These are phyloP conservation scores for Colletotrichum scovillei DNA, from an alignment of 2,329 filamentous ascomycete genomes.

Conservation along the genomic window DNA sequence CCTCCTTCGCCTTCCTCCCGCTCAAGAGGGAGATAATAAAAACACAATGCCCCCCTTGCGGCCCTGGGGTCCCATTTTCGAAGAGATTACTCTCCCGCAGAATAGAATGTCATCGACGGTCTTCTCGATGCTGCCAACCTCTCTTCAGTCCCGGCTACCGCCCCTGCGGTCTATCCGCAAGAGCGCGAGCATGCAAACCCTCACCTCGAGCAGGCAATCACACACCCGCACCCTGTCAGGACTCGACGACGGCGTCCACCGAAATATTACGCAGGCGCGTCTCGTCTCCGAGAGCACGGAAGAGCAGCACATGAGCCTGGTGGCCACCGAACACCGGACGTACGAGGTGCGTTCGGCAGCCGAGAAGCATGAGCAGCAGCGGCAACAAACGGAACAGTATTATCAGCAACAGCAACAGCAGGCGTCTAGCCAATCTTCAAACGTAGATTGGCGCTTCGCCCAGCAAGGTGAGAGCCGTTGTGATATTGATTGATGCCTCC, in stretches of 20 bases:
- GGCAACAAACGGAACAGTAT: slow-evolving; percentile 2
- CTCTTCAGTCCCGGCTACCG: slow-evolving; percentile 63
- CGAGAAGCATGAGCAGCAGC: slow-evolving; percentile 18
- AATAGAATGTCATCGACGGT: slow-evolving; percentile 57
- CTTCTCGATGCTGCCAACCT: slow-evolving; percentile 63
- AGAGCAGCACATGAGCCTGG: slow-evolving; percentile 29
- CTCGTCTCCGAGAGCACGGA: slow-evolving; percentile 32
- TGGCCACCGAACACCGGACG: slow-evolving; percentile 23
- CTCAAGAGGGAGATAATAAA: neutral
- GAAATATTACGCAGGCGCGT: slow-evolving; percentile 16
- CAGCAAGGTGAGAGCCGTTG: slow-evolving; percentile 43
- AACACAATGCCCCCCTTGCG: slow-evolving; percentile 34
- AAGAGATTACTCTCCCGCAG: slow-evolving; percentile 45
- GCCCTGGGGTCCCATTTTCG: slow-evolving; percentile 38
- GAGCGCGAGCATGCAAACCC: slow-evolving; percentile 47
- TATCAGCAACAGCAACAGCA: slow-evolving; percentile 29
- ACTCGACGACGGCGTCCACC: slow-evolving; percentile 24
- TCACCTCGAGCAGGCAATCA: slow-evolving; percentile 25
- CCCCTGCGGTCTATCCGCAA: slow-evolving; percentile 60
- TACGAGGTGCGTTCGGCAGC: slow-evolving; percentile 16
- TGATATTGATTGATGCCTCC: no score
- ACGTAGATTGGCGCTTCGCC: slow-evolving; percentile 47
- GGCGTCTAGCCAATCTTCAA: slow-evolving; percentile 42
- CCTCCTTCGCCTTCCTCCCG: neutral
- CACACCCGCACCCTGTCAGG: slow-evolving; percentile 32